Evolutionary conservation across 1,284 basidiomycete genomes (phyloP), one percentile per base, ranked within the genome.

Genomic region (Vanrija humicola): DNA sequence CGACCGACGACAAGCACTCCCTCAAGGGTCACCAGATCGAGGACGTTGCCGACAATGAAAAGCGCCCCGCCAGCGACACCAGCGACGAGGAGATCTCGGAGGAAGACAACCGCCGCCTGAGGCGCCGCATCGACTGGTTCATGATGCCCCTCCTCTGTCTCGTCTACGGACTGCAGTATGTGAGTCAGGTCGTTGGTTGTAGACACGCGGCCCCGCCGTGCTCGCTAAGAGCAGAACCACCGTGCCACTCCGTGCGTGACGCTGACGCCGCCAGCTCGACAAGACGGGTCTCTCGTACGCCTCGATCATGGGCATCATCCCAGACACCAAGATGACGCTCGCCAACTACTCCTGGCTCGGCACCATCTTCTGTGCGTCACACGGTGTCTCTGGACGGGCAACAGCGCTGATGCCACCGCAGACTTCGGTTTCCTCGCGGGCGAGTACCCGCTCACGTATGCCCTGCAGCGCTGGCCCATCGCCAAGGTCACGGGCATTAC

Each of bases 361-460:
- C 7, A 58, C 48, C 21, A 61, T 61, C 44, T 63, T 60, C 54
- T 63, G 64, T 65, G 39, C 44, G 61, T 50, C 5, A 6, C 38
- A 5, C 9, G 4, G 40, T 9, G n/a, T 29, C 39, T 14, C 44
- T 23, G 19, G 16, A 23, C 10, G n/a, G 25, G 7, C 28, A 10
- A 7, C 28, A 28, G 10, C 6, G 10, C 28, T 28, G 10, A 28
- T 10, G 10, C 12, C 54, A 51, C 49, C 14, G 14, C 26, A 61
- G 59, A 49, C 16, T 18, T 62, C 10, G 65, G 65, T 0, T 59
- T 54, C 50, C 59, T 66, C 3, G 50, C 59, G 16, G 63, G 63
- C 40, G 46, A 58, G 25, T 66, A 59, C 47, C 65, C 65, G 25
- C 56, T 61, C 50, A 54, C 51, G 15, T 43, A 50, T 45, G 49